Conservation (phyloP, 805 yeast species). For the Clavispora fructus region DNA sequence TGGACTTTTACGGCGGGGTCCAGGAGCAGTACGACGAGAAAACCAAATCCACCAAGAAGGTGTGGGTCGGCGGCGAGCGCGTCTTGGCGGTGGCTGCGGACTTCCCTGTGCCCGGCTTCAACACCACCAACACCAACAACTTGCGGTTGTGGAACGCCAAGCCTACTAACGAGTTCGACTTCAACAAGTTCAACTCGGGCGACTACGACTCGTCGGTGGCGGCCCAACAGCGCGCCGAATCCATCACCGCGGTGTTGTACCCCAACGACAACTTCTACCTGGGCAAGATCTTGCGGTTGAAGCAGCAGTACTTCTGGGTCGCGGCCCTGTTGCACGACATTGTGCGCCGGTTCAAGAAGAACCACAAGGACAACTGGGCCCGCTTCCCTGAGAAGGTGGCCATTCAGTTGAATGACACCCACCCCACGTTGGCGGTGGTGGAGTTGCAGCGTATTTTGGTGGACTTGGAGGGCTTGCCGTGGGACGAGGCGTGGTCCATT, state of each 20-base stretch:
- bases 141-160: constrained; percentile 85
- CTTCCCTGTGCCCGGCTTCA: constrained; percentile 88
- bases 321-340: constrained; percentile 90
- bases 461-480: constrained; percentile 73
- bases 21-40: constrained; percentile 49
- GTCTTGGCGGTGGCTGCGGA: constrained; percentile 88
- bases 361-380: constrained; percentile 63
- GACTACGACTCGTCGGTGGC: constrained; percentile 81
- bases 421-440: constrained; percentile 86
- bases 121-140: constrained; percentile 78
- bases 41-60: constrained; percentile 53
- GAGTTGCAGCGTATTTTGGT: constrained; percentile 83
- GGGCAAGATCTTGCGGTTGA: constrained; percentile 87
- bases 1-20: constrained; percentile 83
- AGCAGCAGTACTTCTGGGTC: constrained; percentile 97
- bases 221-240: constrained; percentile 84
- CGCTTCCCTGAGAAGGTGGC: constrained; percentile 84
- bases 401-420: constrained; percentile 91
- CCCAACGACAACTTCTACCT: constrained; percentile 91
- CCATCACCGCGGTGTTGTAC: constrained; percentile 86
- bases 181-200: constrained; percentile 84
- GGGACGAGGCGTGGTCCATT: constrained; percentile 85
- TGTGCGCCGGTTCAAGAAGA: constrained; percentile 81
- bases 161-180: constrained; percentile 89
- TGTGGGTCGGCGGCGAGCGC: constrained; percentile 86